These are phyloP conservation scores for Puccinia triticina DNA, from an alignment of 1,284 basidiomycete genomes.

Conservation along the genomic window DNA sequence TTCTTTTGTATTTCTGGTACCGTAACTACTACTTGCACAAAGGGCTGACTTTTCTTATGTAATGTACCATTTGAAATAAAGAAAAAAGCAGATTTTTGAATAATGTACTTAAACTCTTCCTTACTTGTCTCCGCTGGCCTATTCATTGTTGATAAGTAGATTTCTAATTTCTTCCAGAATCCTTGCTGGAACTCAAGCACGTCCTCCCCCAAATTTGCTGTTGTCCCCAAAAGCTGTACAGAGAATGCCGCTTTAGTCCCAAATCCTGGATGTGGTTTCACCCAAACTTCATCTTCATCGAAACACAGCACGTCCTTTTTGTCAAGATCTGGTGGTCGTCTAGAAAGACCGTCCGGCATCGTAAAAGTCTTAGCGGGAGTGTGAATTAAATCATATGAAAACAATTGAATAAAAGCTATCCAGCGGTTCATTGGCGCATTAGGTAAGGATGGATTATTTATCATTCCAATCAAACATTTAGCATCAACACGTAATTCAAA, in stretches of 20 bases:
- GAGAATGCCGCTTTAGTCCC: not conserved
- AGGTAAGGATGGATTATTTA: no score
- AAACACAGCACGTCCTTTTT: not conserved
- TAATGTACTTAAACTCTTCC: not conserved
- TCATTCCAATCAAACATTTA: no score
- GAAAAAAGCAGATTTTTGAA: not conserved
- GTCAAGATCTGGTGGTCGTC: not conserved
- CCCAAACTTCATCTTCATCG: not conserved
- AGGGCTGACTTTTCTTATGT: not conserved
- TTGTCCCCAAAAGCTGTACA: no score
- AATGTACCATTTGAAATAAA: not conserved
- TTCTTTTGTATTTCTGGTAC: not conserved
- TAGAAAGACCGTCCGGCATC: no score
- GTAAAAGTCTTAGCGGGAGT: not conserved
- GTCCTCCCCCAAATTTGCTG: not conserved
- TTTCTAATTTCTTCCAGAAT: no score
- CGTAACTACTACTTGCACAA: not conserved
- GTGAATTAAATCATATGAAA: constrained; percentile 21
- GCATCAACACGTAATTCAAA: no score
- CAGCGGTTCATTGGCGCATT: constrained; percentile 24
- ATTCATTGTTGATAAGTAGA: not conserved
- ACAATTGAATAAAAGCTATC: constrained; percentile 27
- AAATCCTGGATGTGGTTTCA: constrained; percentile 9
- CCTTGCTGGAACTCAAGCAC: not conserved
- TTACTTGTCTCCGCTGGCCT: not conserved